Conservation (phyloP, 805 yeast species). For the Spathaspora hagerdaliae region DNA sequence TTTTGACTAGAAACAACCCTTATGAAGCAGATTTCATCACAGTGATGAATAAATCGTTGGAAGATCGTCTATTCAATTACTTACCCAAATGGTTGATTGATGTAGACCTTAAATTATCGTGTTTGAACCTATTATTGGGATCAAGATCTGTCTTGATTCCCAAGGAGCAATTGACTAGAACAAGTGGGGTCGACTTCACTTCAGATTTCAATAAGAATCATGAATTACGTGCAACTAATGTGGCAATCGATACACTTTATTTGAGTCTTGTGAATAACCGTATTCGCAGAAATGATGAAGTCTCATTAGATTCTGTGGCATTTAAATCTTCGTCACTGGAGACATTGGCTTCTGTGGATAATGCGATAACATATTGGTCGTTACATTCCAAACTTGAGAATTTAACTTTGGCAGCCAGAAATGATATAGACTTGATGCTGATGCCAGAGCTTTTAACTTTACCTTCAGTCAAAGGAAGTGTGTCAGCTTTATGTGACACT, state of each 20-base stretch:
- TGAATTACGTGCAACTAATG: conserved; percentile 16
- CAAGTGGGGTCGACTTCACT: conserved; percentile 10
- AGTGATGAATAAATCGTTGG: conserved; percentile 1
- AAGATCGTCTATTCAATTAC: conserved; percentile 15
- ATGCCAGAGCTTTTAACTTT: conserved; percentile 4
- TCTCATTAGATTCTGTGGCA: neutral
- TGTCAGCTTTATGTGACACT: conserved; percentile 2
- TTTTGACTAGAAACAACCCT: no score
- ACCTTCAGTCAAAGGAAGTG: conserved; percentile 1
- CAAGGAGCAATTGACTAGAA: conserved; percentile 11
- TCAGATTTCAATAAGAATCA: conserved; percentile 15
- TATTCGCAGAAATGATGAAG: neutral
- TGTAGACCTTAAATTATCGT: conserved; percentile 13
- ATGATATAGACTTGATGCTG: conserved; percentile 11
- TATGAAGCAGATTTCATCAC: neutral
- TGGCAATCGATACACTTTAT: conserved; percentile 2
- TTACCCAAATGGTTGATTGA: conserved; percentile 35
- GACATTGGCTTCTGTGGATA: conserved; percentile 16
- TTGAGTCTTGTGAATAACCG: conserved; percentile 7
- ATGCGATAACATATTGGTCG: conserved; percentile 19
- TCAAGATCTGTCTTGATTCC: conserved; percentile 38
- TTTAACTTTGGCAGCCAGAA: conserved; percentile 12
- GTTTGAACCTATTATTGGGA: conserved; percentile 23
- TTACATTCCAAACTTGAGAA: conserved; percentile 11
- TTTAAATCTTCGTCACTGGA: conserved; percentile 24